These are phyloP conservation scores for Trapa bicornis DNA, from an alignment of 345 rosid species.

Conservation along the genomic window DNA sequence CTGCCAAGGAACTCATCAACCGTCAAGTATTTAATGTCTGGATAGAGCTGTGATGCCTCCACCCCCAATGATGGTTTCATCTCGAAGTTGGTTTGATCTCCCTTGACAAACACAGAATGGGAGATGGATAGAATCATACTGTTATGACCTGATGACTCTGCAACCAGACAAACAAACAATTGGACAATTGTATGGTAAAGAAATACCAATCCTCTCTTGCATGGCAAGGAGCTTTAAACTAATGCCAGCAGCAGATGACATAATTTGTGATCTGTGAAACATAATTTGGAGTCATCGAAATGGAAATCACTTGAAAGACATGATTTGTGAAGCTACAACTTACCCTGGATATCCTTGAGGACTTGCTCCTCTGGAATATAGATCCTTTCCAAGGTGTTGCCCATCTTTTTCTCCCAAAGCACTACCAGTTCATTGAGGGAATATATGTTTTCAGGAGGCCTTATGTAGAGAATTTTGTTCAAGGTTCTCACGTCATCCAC, in stretches of 20 bases:
- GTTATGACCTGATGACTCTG: background rate
- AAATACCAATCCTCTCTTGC: too few relatives aligned
- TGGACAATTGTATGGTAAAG: too few relatives aligned
- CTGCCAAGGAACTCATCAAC: constrained; percentile 8
- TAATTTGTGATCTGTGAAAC: too few relatives aligned
- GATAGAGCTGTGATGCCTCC: constrained; percentile 11
- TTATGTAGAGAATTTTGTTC: constrained; percentile 8
- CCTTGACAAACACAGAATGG: constrained; percentile 9
- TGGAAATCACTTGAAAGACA: too few relatives aligned
- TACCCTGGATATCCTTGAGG: constrained; percentile 4
- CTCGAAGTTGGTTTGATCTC: constrained; percentile 8
- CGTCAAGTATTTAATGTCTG: constrained; percentile 1
- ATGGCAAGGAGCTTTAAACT: too few relatives aligned
- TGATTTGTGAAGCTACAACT: background rate
- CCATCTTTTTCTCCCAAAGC: constrained; percentile 10
- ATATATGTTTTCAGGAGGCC: constrained; percentile 8
- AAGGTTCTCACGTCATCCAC: constrained; percentile 7
- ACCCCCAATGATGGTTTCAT: constrained; percentile 3
- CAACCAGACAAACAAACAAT: background rate
- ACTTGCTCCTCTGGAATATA: constrained; percentile 10
- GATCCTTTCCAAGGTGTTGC: constrained; percentile 6
- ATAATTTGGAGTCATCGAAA: too few relatives aligned
- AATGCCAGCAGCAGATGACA: too few relatives aligned
- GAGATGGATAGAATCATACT: constrained; percentile 1
- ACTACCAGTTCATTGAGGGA: constrained; percentile 6